Conservation (phyloP, 106 monocot species). For the Dendrobium huoshanense region DNA sequence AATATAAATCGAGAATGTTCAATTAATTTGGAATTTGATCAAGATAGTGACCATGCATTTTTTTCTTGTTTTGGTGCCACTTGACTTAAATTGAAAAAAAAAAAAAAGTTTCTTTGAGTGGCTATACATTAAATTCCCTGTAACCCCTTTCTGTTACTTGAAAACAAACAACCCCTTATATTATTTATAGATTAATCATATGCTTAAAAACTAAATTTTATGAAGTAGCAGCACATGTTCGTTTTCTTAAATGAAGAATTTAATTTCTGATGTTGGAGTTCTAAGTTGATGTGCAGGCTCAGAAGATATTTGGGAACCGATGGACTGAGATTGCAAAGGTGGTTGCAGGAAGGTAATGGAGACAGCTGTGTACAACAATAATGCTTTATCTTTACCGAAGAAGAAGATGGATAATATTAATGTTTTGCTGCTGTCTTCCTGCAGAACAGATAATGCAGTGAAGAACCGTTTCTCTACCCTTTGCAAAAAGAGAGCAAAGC, state of each 20-base stretch:
- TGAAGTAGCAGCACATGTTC: background rate
- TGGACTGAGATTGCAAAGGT: constrained; percentile 98
- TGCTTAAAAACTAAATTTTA: background rate
- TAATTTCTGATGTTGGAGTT: background rate
- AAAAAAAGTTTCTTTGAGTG: background rate
- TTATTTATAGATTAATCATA: background rate
- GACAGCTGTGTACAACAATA: background rate
- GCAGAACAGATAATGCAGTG: constrained; percentile 93
- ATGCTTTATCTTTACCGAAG: background rate
- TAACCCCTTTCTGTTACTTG: background rate
- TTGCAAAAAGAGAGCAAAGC: constrained; percentile 78
- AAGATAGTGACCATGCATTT: no score
- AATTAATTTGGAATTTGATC: no score
- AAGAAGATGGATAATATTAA: background rate
- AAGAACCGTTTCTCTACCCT: constrained; percentile 92
- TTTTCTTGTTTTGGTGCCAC: no score
- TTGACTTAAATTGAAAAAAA: no score
- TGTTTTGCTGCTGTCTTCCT: constrained; percentile 6
- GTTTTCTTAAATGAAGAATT: background rate
- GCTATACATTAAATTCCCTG: background rate
- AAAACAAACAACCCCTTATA: background rate
- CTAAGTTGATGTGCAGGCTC: constrained; percentile 49
- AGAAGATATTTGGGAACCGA: constrained; percentile 86
- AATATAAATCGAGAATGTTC: no score
- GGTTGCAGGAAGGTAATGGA: constrained; percentile 75